Evolutionary conservation across 441 rosid genomes (phyloP), one percentile per base, ranked within the genome.

Genomic region (Aleurites moluccanus): DNA sequence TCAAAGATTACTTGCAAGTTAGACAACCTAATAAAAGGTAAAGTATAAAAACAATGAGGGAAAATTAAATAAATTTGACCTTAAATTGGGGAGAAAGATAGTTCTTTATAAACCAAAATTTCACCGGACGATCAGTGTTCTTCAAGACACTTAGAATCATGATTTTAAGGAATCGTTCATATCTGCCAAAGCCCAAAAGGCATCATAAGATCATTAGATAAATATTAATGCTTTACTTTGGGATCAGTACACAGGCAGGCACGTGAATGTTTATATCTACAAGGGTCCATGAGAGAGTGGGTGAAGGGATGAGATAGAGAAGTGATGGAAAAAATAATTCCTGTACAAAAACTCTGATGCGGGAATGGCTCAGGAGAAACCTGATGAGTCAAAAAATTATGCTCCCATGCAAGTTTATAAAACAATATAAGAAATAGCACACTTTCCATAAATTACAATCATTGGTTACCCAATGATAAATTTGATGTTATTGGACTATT

Each of bases 101-200:
- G 83, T 96, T 96, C 89, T 96, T 96, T 81, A 96, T 96, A 84
- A 96, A 96, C 99, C 99, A 96, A 87, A 96, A 96, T 81, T 96
- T 96, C 76, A 96, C 90, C 1, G 98, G 98, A 64, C 98, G 99
- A 69, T 65, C 42, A 45, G 98, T 94, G 83, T 91, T 96, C 91
- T 91, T 96, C 79, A 92, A 83, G 75, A 96, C 98, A 79, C 95
- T 91, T 47, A 95, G 86, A 78, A 95, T 96, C 99, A 94, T 96
- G 82, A 92, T 96, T 86, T 94, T 96, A 56, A 86, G 91, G 84
- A 96, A 94, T 38, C 99, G 94, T 80, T 96, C 99, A 47, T 96
- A 96, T 82, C 98, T 94, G 94, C 76, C 82, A 86, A 21, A 73
- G 18, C 52, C 47, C 50, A 63, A 77, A 72, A 57, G 47, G 77